These are phyloP conservation scores for Agrocybe pediades DNA, from an alignment of 768 basidiomycete species.

Conservation along the genomic window DNA sequence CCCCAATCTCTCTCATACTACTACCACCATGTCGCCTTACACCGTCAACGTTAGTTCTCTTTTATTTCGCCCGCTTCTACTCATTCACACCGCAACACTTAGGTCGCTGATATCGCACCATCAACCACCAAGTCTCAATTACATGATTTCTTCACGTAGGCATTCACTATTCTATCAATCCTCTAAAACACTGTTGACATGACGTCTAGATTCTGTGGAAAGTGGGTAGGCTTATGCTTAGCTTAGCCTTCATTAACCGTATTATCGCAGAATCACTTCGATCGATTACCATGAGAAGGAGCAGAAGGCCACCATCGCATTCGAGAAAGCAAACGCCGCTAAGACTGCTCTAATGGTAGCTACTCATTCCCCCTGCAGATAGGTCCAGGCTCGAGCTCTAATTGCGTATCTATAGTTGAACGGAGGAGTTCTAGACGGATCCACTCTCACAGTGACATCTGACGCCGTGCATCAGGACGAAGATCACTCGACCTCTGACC, in stretches of 20 bases:
- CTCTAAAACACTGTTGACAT: slow-evolving; percentile 6
- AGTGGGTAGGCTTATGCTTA: slow-evolving; percentile 39
- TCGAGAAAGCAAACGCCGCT: slow-evolving; percentile 82
- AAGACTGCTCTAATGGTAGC: slow-evolving; percentile 83
- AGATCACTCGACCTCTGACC: slow-evolving; percentile 34
- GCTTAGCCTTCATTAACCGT: neutral
- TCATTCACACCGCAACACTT: neutral
- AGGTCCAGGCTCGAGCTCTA: neutral
- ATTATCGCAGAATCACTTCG: slow-evolving; percentile 55
- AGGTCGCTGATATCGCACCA: slow-evolving; percentile 76
- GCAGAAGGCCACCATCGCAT: slow-evolving; percentile 66
- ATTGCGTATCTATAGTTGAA: slow-evolving; percentile 49
- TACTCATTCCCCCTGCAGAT: neutral
- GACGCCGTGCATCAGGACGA: slow-evolving; percentile 62
- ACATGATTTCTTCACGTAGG: slow-evolving; percentile 81
- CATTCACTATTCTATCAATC: slow-evolving; percentile 10
- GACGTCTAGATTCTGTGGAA: slow-evolving; percentile 79
- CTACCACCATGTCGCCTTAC: slow-evolving; percentile 43
- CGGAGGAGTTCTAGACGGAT: slow-evolving; percentile 76
- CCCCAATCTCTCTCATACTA: slow-evolving; percentile 17
- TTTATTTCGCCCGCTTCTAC: neutral
- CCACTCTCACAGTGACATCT: slow-evolving; percentile 69
- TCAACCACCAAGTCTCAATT: slow-evolving; percentile 69
- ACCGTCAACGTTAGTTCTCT: slow-evolving; percentile 43
- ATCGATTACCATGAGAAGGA: slow-evolving; percentile 51